Evolutionary conservation across 1,139 yeast genomes (phyloP), one percentile per base, ranked within the genome.

Genomic region (Magnusiomyces tetraspermus): DNA sequence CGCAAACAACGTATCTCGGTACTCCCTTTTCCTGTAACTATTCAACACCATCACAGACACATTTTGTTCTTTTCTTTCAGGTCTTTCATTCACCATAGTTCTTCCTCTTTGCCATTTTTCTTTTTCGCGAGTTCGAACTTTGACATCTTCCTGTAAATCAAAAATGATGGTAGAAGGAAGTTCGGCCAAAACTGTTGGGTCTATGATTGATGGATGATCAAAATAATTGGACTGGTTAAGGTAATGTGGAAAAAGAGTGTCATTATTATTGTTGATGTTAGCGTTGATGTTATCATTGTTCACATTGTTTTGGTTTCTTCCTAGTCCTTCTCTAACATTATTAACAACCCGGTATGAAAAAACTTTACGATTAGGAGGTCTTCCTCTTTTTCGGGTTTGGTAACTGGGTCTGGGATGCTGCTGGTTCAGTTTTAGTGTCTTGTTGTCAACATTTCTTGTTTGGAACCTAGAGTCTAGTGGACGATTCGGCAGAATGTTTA

Each of bases 191-290:
- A 30, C 22, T 13, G 15, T 17, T 21, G 48, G 48, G 22, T 45
- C 48, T n/a, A 31, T 21, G 8, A 45, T 31, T 33, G 48, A 45
- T 19, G 48, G 48, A 21, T 45, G 48, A 5, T 31, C 48, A 15
- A 31, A 33, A 15, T 21, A 13, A 23, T 45, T 33, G 38, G n/a
- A 4, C 17, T 33, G 38, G 17, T 17, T 33, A 15, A 13, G 5
- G 10, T 15, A 10, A 33, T 15, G 10, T 15, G 38, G 10, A 13
- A 33, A 33, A 8, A 6, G n/a, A 4, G 38, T 6, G 17, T 33
- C 38, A 6, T 8, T 8, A 11, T 28, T 28, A 28, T 28, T 28
- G 31, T 28, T 28, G 11, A 8, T 28, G 11, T 28, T 15, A 17
- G 5, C 38, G n/a, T 33, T 33, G n/a, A 8, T 11, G 17, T 33